Evolutionary conservation across 2,329 filamentous ascomycete genomes (phyloP).

Genomic region (Clarireedia sp.): DNA sequence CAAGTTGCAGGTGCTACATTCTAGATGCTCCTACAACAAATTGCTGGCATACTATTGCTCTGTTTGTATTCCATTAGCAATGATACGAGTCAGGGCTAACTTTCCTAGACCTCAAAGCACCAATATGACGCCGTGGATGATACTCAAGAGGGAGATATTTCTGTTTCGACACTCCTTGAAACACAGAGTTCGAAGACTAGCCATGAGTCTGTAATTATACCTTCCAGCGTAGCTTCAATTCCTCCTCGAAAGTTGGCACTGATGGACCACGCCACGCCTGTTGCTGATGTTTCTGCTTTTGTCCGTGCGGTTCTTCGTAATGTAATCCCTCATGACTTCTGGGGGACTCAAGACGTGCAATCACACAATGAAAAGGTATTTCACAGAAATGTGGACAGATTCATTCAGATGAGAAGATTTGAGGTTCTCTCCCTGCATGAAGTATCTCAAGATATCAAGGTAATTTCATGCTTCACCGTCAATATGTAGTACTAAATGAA

Average conservation of each 20-base stretch:
- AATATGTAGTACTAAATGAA: not conserved
- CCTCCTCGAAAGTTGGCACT: conserved; percentile 35
- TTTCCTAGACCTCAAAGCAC: conserved; percentile 9
- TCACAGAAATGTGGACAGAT: conserved; percentile 64
- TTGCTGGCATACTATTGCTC: conserved; percentile 79
- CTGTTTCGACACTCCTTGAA: conserved; percentile 19
- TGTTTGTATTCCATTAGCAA: conserved; percentile 18
- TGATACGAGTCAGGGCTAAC: conserved; percentile 4
- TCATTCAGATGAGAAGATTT: conserved; percentile 69
- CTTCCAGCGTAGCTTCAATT: conserved; percentile 19
- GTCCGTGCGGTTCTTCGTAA: conserved; percentile 68
- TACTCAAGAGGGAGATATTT: conserved; percentile 13
- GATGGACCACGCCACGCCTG: conserved; percentile 59
- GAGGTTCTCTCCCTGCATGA: conserved; percentile 77
- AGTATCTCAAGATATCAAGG: conserved; percentile 67
- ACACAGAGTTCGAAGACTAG: conserved; percentile 16
- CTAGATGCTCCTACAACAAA: conserved; percentile 69
- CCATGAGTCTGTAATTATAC: conserved; percentile 3
- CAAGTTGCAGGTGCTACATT: conserved; percentile 62
- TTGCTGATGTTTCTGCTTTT: conserved; percentile 70
- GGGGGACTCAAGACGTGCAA: conserved; percentile 51
- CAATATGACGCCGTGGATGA: not conserved
- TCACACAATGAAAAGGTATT: conserved; percentile 54
- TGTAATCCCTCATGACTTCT: conserved; percentile 68
- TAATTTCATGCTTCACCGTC: conserved; percentile 31